phyloP scores from a whole-genome alignment of 176 grass and related monocot species.

The Musa acuminata region DNA sequence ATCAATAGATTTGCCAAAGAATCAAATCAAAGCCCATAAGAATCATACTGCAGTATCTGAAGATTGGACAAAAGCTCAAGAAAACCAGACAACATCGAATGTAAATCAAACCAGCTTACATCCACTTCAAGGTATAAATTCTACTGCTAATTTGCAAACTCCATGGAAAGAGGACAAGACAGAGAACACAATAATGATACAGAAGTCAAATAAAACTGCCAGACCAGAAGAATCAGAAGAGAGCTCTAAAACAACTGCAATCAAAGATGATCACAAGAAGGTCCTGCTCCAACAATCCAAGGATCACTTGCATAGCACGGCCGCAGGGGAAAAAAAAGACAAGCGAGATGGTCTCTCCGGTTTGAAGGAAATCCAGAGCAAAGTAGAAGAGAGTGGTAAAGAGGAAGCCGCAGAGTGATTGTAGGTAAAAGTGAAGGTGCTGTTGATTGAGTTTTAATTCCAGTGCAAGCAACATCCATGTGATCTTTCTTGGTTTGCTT shows the following conservation, averaged over 20 bases:
- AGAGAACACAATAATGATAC: neutral
- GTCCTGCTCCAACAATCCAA: neutral
- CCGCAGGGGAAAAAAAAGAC: neutral
- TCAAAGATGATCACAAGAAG: too few relatives aligned
- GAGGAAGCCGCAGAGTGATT: slow-evolving; percentile 17
- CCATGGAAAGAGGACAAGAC: neutral
- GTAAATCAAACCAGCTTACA: slow-evolving; percentile 22
- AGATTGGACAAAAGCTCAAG: neutral
- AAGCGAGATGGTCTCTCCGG: neutral
- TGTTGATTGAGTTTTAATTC: neutral
- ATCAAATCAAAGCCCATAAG: slow-evolving; percentile 20
- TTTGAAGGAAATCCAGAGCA: neutral
- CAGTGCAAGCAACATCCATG: neutral
- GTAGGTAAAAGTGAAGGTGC: too few relatives aligned
- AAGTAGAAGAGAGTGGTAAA: slow-evolving; percentile 28
- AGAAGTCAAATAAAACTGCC: neutral
- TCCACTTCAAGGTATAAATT: slow-evolving; percentile 2
- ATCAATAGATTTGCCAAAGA: slow-evolving; percentile 18
- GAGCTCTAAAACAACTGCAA: too few relatives aligned
- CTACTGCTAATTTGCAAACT: neutral
- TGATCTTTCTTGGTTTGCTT: too few relatives aligned
- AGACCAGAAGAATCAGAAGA: neutral
- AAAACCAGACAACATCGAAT: neutral
- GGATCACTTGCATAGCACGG: slow-evolving; percentile 7
- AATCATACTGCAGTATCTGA: slow-evolving; percentile 17